Evolutionary conservation across 1,284 basidiomycete genomes (phyloP), one percentile per base, ranked within the genome.

Genomic region (Mycosarcoma maydis): DNA sequence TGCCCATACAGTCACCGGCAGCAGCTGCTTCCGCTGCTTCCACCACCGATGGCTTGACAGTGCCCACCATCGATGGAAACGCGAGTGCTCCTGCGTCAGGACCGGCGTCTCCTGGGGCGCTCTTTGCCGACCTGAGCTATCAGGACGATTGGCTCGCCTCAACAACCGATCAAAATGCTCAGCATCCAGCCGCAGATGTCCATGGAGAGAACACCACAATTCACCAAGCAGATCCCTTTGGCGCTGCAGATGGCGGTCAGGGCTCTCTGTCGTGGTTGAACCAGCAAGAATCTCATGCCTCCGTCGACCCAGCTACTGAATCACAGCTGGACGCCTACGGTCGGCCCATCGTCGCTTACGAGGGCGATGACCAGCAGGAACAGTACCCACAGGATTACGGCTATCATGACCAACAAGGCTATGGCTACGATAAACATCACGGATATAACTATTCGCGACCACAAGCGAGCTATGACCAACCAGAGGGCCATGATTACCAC

Each of bases 141-240:
- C 53, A 67, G 26, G 70, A 72, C 39, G 70, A 72, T 36, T 72
- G 70, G 70, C 56, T 72, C n/a, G 50, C 30, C 17, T 38, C 50
- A 4, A 45, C 32, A 6, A 32, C 36, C 3, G 52, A 66, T 8
- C 58, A 58, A 11, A 11, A 5, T 13, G 33, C 38, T 11, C 34
- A 23, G 19, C 14, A 41, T 8, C 29, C 32, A 13, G 24, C 55
- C 40, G 36, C 44, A 20, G 27, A 8, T 11, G 23, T 23, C 1
- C 40, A 48, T 17, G 55, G 19, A 16, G 41, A 46, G 13, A 24
- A 30, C 3, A 9, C 33, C 14, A 16, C 42, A 9, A 13, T 39
- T 14, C 26, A 44, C 17, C 37, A 24, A 13, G 39, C 62, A 14
- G 66, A 59, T 45, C 60, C 66, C 0, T 69, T 69, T 16, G 55